phyloP scores from a whole-genome alignment of 441 rosid genomes.

The Geranium incanum region DNA sequence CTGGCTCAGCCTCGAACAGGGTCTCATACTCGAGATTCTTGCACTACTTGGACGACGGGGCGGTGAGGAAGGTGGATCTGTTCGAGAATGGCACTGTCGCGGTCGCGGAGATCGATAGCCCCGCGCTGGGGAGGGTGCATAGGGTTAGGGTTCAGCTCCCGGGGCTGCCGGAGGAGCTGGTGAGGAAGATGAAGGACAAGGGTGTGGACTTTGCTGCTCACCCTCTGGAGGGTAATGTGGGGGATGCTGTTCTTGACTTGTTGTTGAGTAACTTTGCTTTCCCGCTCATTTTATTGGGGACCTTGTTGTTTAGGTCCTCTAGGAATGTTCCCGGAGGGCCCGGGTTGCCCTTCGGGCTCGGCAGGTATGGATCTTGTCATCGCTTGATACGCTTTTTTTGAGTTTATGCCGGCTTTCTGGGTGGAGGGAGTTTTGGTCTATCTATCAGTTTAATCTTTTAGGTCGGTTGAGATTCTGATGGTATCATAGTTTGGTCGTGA shows the following conservation, averaged over 20 bases:
- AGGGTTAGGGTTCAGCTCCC: constrained; percentile 62
- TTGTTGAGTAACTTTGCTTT: constrained; percentile 53
- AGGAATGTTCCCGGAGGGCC: constrained; percentile 45
- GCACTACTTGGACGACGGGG: constrained; percentile 49
- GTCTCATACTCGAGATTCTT: constrained; percentile 57
- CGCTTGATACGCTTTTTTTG: background rate
- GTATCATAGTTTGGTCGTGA: too few species aligned
- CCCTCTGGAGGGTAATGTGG: constrained; percentile 47
- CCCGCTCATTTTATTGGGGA: constrained; percentile 52
- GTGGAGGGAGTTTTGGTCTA: too few species aligned
- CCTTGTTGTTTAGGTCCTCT: constrained; percentile 39
- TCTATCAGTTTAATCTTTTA: too few species aligned
- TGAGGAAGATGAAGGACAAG: constrained; percentile 58
- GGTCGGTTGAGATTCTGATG: too few species aligned
- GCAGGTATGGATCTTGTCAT: constrained; percentile 36
- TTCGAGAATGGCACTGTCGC: constrained; percentile 64
- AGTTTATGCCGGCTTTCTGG: background rate
- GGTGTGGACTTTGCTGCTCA: constrained; percentile 60
- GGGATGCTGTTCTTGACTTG: constrained; percentile 38
- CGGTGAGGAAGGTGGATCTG: constrained; percentile 57
- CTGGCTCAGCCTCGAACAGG: constrained; percentile 43
- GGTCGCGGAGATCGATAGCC: constrained; percentile 52
- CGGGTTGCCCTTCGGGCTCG: constrained; percentile 69
- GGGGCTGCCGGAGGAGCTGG: constrained; percentile 48
- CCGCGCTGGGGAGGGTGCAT: constrained; percentile 44